These are phyloP conservation scores for Syncephalis plumigaleata DNA, from an alignment of 371 early-diverging fungal genomes.

Conservation along the genomic window DNA sequence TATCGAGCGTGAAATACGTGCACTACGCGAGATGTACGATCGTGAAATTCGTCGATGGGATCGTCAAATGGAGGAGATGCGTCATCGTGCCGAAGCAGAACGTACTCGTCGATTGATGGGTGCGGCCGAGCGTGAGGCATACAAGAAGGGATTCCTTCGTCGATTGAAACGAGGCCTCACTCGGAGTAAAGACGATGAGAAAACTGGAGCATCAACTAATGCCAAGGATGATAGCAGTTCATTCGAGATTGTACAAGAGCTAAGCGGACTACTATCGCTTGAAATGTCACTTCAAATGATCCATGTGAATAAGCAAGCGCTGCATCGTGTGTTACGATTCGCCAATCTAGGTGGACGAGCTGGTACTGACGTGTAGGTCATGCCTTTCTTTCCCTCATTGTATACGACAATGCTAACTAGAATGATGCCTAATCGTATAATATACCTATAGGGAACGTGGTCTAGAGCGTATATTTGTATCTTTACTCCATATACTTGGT, in stretches of 20 bases:
- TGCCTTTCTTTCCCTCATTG: too few species aligned
- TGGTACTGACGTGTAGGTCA: slow-evolving; percentile 12
- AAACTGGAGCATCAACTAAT: slow-evolving; percentile 1
- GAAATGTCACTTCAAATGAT: slow-evolving; percentile 63
- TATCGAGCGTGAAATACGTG: too few species aligned
- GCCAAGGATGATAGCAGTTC: slow-evolving; percentile 6
- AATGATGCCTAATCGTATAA: not conserved
- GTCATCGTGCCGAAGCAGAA: not conserved
- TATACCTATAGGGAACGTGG: slow-evolving; percentile 19
- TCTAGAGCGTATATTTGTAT: slow-evolving; percentile 42
- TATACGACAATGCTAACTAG: too few species aligned
- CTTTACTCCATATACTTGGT: slow-evolving; percentile 38
- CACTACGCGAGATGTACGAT: too few species aligned
- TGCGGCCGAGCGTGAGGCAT: slow-evolving; percentile 1
- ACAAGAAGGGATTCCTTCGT: slow-evolving; percentile 2
- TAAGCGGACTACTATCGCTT: slow-evolving; percentile 49
- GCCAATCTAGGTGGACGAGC: slow-evolving; percentile 18
- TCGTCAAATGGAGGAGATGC: too few species aligned
- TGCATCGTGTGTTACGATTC: slow-evolving; percentile 46
- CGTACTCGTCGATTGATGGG: not conserved
- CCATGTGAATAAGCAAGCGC: slow-evolving; percentile 60
- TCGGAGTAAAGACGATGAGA: slow-evolving; percentile 3
- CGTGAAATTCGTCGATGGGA: too few species aligned
- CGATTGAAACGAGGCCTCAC: slow-evolving; percentile 5
- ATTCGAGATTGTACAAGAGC: slow-evolving; percentile 21